Percentiles rank a stretch among this genome's conserved stretches.
These are phyloP conservation scores for Vigna unguiculata DNA, from an alignment of 306 rosid species.

Conservation along the genomic window DNA sequence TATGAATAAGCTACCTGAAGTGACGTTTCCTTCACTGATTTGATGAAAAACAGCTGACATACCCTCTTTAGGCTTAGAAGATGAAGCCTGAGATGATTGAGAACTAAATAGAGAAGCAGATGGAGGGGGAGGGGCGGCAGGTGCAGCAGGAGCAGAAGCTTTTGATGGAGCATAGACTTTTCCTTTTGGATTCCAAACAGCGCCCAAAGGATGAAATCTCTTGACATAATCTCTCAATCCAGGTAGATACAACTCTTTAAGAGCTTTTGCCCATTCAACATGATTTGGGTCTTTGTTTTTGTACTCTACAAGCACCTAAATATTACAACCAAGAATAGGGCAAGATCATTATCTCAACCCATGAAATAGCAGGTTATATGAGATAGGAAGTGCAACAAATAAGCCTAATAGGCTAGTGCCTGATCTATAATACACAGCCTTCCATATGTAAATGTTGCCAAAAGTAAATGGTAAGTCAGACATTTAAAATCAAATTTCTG, in stretches of 20 bases:
- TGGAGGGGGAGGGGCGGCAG: slow-evolving; percentile 91
- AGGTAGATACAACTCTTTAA: slow-evolving; percentile 91
- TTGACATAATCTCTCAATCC: slow-evolving; percentile 95
- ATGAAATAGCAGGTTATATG: slow-evolving; percentile 6
- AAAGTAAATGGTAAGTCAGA: slow-evolving; percentile 18
- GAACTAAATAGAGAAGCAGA: slow-evolving; percentile 86
- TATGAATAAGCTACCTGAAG: slow-evolving; percentile 64
- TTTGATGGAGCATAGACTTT: slow-evolving; percentile 67
- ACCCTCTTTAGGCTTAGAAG: slow-evolving; percentile 79
- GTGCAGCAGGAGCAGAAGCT: slow-evolving; percentile 65
- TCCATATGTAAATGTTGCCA: slow-evolving; percentile 2
- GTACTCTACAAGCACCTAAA: slow-evolving; percentile 89
- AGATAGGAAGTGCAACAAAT: slow-evolving; percentile 13
- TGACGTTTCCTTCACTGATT: slow-evolving; percentile 65
- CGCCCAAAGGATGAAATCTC: slow-evolving; percentile 85
- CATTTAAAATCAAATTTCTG: slow-evolving; percentile 28
- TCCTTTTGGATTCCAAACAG: slow-evolving; percentile 86
- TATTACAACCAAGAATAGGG: slow-evolving; percentile 33
- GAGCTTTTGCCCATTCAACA: slow-evolving; percentile 96
- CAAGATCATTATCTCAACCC: background rate
- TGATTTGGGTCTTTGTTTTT: slow-evolving; percentile 91
- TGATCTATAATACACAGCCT: background rate
- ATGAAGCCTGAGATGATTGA: slow-evolving; percentile 81
- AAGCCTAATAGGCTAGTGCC: slow-evolving; percentile 24
- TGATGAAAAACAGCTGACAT: slow-evolving; percentile 96